A percentile compares a stretch with the other conserved stretches of the same genome.
Evolutionary conservation across 176 grass and related monocot species (phyloP).

Genomic region (Cenchrus fungigraminus): DNA sequence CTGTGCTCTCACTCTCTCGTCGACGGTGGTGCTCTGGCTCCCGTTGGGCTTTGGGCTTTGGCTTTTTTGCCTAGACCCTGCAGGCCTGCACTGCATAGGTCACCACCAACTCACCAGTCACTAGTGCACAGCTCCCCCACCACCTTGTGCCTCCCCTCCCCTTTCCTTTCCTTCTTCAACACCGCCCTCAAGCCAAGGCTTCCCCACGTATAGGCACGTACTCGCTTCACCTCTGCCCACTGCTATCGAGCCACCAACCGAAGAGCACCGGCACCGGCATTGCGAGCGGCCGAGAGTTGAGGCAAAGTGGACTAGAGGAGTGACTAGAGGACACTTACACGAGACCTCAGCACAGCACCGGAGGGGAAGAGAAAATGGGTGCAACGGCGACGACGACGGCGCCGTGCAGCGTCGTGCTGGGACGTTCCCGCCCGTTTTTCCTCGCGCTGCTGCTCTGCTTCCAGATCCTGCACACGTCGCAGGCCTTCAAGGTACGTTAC

Average conservation of each 20-base stretch:
- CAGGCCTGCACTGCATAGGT: neutral
- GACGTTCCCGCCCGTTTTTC: neutral
- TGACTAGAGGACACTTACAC: neutral
- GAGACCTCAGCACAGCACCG: neutral
- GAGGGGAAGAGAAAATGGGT: neutral
- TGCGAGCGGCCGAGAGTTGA: neutral
- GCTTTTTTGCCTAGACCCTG: neutral
- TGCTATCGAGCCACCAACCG: neutral
- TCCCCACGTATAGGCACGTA: neutral
- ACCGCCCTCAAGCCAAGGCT: neutral
- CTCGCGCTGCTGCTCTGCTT: conserved; percentile 41
- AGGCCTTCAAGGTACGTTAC: conserved; percentile 52
- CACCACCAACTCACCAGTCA: neutral
- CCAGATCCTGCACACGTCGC: conserved; percentile 28
- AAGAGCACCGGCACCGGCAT: neutral
- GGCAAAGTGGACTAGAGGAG: no score
- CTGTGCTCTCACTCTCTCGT: no score
- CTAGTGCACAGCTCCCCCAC: neutral
- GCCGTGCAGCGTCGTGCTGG: neutral
- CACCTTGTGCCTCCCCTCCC: neutral
- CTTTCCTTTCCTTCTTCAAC: conserved; percentile 9
- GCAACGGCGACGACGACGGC: neutral
- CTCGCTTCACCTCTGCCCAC: neutral
- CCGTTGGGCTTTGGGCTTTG: conserved; percentile 15
- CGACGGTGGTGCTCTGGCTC: neutral